Evolutionary conservation across 805 yeast species (phyloP).

Genomic region (Candida jianshihensis): DNA sequence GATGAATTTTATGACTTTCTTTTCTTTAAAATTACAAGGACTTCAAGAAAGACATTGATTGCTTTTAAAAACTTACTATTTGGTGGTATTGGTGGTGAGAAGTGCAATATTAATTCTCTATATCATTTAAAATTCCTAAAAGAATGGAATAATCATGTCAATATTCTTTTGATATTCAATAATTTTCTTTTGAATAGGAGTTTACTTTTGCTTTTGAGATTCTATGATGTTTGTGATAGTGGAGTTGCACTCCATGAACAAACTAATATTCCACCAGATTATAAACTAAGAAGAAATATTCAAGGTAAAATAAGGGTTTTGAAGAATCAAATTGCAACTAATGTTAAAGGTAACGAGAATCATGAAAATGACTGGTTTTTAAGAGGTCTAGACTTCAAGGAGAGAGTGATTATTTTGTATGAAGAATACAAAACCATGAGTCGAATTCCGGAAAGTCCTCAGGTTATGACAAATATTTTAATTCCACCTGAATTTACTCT

Average conservation of each 20-base stretch:
- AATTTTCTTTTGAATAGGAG: constrained; percentile 6
- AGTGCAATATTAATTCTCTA: neutral
- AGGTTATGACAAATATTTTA: neutral
- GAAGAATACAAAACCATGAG: neutral
- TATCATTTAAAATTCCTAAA: constrained; percentile 6
- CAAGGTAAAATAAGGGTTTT: neutral
- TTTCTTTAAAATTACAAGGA: constrained; percentile 1
- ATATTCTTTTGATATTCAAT: constrained; percentile 2
- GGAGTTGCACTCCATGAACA: constrained; percentile 4
- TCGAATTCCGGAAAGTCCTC: too few relatives aligned
- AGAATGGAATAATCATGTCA: constrained; percentile 5
- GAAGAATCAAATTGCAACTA: constrained; percentile 4
- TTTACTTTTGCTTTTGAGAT: constrained; percentile 3
- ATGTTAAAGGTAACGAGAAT: constrained; percentile 1
- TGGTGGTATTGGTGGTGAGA: too few relatives aligned
- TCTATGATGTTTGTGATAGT: constrained; percentile 4
- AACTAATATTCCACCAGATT: neutral
- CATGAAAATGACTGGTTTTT: constrained; percentile 5
- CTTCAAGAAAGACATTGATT: constrained; percentile 1
- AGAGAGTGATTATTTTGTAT: constrained; percentile 1
- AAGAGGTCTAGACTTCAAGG: constrained; percentile 1
- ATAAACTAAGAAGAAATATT: neutral
- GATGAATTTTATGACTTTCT: constrained; percentile 4
- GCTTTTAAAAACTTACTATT: neutral
- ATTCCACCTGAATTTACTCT: constrained; percentile 6